Conservation (phyloP, 2,329 filamentous ascomycete species). For the Penicillium italicum region DNA sequence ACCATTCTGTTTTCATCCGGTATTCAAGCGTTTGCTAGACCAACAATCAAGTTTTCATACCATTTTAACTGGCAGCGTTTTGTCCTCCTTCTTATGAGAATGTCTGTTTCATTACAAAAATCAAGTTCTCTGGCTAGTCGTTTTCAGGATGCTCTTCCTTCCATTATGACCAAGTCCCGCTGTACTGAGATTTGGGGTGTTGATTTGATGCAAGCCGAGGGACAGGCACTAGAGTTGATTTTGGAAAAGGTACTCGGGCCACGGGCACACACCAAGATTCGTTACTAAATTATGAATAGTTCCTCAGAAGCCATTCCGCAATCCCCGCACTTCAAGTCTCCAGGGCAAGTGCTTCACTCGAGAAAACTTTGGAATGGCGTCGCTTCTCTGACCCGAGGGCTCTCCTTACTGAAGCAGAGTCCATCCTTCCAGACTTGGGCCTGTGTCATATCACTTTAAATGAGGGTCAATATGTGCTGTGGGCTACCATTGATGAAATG, state of each 20-base stretch:
- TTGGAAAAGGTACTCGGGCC: neutral
- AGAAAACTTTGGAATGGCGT: neutral
- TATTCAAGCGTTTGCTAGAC: neutral
- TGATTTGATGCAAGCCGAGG: neutral
- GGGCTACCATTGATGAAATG: neutral
- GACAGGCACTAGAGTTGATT: neutral
- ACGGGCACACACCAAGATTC: neutral
- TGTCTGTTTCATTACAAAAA: neutral
- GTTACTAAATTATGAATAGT: neutral
- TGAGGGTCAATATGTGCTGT: neutral
- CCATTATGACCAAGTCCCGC: neutral
- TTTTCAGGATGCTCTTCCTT: neutral
- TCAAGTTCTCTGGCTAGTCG: neutral
- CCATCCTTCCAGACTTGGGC: neutral
- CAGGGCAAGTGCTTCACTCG: neutral
- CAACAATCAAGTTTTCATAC: neutral
- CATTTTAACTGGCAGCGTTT: neutral
- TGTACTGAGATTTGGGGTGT: neutral
- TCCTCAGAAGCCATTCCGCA: neutral
- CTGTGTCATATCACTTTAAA: neutral
- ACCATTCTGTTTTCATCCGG: neutral
- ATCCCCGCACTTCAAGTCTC: neutral
- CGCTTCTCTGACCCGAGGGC: neutral
- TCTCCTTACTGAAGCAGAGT: neutral
- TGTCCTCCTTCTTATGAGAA: neutral